A percentile compares a stretch with the other conserved stretches of the same genome.
phyloP scores from a whole-genome alignment of 2,329 filamentous ascomycete species.

The Fusarium marasasianum region DNA sequence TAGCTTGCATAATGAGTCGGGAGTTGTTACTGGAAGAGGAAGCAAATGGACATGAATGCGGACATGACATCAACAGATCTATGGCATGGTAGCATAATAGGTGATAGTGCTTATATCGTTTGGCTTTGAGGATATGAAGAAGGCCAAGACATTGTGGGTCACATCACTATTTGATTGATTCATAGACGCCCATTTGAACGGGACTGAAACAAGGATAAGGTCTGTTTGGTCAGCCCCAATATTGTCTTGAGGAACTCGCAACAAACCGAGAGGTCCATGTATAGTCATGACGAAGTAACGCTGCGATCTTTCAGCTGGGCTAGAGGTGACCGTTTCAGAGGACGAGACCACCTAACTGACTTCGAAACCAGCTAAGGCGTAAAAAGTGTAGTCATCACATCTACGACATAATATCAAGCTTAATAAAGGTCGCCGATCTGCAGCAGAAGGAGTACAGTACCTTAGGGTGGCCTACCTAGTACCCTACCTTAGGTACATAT shows the following conservation, averaged over 20 bases:
- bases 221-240: conserved; percentile 3
- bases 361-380: conserved; percentile 28
- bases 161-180: conserved; percentile 11
- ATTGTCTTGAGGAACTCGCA: conserved; percentile 19
- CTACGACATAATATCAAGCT: background rate
- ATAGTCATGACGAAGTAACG: conserved; percentile 6
- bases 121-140: conserved; percentile 15
- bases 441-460: background rate
- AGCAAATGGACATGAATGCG: background rate
- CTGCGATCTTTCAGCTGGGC: conserved; percentile 23
- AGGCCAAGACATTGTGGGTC: conserved; percentile 11
- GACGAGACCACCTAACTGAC: background rate
- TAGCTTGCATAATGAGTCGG: background rate
- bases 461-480: background rate
- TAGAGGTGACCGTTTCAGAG: conserved; percentile 5
- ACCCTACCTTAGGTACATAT: background rate
- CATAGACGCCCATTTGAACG: background rate
- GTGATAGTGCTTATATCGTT: conserved; percentile 9
- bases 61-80: background rate
- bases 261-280: conserved; percentile 20
- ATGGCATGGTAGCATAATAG: conserved; percentile 5
- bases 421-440: conserved; percentile 25
- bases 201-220: conserved; percentile 17
- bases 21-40: background rate
- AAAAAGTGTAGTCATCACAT: conserved; percentile 9